A percentile compares a stretch with the other conserved stretches of the same genome.
Conservation (phyloP, 257 asterid genomes). For the Nicotiana benthamiana region DNA sequence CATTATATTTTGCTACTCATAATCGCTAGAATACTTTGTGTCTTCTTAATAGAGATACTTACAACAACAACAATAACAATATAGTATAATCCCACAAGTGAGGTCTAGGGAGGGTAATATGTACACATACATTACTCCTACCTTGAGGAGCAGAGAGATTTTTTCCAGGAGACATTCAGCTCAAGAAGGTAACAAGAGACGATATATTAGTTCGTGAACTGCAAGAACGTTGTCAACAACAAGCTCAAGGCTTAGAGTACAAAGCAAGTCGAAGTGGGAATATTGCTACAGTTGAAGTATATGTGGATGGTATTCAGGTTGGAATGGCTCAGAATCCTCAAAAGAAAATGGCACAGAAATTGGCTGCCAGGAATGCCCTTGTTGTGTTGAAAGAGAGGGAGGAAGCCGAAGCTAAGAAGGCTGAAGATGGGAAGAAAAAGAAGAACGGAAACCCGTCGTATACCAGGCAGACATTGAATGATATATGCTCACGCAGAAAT, state of each 20-base stretch:
- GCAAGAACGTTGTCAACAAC: slow-evolving; percentile 97
- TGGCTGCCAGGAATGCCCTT: slow-evolving; percentile 97
- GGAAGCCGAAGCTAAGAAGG: slow-evolving; percentile 48
- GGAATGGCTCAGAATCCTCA: slow-evolving; percentile 87
- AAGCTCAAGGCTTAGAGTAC: slow-evolving; percentile 95
- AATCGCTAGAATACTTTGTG: no score
- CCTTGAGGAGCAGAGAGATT: no score
- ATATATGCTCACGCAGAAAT: slow-evolving; percentile 84
- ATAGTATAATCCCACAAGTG: no score
- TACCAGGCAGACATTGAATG: slow-evolving; percentile 92
- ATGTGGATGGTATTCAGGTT: slow-evolving; percentile 78
- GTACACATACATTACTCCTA: no score
- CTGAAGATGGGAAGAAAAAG: slow-evolving; percentile 46
- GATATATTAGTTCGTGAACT: slow-evolving; percentile 94
- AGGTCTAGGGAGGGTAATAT: no score
- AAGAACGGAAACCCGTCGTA: slow-evolving; percentile 70
- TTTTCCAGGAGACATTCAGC: no score
- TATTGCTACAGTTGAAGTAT: slow-evolving; percentile 87
- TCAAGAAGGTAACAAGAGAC: no score
- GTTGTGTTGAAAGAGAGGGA: slow-evolving; percentile 78
- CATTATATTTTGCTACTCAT: no score
- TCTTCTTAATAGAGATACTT: no score
- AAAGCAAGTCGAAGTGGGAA: slow-evolving; percentile 77
- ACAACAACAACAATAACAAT: no score
- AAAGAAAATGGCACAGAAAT: slow-evolving; percentile 96